phyloP scores from a whole-genome alignment of 148 eudicot genomes.

The Rheum nobile region DNA sequence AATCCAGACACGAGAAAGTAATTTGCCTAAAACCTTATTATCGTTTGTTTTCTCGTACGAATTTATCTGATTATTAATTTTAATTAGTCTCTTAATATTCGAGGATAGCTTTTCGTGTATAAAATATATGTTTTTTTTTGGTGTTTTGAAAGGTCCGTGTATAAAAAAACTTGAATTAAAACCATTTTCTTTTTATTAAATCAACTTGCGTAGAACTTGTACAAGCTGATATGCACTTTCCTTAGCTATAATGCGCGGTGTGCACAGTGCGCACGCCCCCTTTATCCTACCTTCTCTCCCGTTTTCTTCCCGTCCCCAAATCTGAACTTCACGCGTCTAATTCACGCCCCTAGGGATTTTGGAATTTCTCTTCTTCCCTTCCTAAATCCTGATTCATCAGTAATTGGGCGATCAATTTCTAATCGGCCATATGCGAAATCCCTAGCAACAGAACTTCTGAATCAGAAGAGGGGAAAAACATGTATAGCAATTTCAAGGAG shows the following conservation, averaged over 20 bases:
- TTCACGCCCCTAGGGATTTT: conserved; percentile 5
- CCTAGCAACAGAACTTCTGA: neutral
- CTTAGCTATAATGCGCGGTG: neutral
- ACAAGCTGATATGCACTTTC: neutral
- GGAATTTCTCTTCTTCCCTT: neutral
- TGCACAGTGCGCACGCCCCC: neutral
- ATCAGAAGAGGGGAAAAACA: conserved; percentile 13
- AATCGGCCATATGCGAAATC: neutral
- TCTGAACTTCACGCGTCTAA: neutral
- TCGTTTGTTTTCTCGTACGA: too few relatives aligned
- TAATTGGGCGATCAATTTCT: neutral
- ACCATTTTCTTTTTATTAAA: too few relatives aligned
- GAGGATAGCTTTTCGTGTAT: too few relatives aligned
- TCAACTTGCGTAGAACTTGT: too few relatives aligned
- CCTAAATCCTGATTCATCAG: conserved; percentile 1
- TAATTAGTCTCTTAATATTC: too few relatives aligned
- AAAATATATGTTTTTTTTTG: too few relatives aligned
- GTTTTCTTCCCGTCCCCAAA: neutral
- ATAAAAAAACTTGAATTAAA: too few relatives aligned
- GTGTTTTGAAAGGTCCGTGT: too few relatives aligned
- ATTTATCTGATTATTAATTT: too few relatives aligned
- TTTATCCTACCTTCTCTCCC: neutral
- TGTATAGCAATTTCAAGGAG: conserved; percentile 98
- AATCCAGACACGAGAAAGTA: too few relatives aligned
- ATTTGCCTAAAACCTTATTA: too few relatives aligned